phyloP scores from a whole-genome alignment of 1,139 yeast species.

The Candida sp. region DNA sequence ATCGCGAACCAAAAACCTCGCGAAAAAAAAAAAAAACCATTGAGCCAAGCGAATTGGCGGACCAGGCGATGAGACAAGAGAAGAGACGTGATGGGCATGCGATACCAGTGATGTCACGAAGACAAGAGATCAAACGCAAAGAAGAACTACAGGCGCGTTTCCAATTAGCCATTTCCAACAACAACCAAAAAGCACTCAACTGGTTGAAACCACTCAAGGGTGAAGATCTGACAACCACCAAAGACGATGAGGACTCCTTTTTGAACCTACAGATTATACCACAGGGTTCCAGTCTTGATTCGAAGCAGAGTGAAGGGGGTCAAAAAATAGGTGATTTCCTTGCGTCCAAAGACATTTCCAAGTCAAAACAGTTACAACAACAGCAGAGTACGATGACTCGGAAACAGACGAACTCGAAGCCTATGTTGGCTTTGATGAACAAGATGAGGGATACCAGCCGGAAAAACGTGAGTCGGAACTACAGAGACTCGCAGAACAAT shows the following conservation, averaged over 20 bases:
- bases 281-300: conserved; percentile 35
- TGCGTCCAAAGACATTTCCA: conserved; percentile 15
- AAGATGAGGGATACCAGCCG: conserved; percentile 42
- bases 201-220: conserved; percentile 40
- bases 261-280: conserved; percentile 49
- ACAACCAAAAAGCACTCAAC: conserved; percentile 36
- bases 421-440: conserved; percentile 51
- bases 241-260: conserved; percentile 22
- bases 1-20: neutral
- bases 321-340: conserved; percentile 39
- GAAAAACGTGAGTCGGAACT: conserved; percentile 15
- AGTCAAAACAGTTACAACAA: conserved; percentile 3
- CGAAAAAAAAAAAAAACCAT: neutral
- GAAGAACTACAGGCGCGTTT: conserved; percentile 55
- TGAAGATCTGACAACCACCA: neutral
- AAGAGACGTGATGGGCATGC: neutral
- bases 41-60: neutral
- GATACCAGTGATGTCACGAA: conserved; percentile 24
- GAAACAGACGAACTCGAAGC: conserved; percentile 27
- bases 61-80: too few relatives aligned
- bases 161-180: conserved; percentile 45
- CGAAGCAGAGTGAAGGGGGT: neutral
- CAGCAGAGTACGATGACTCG: neutral
- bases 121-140: conserved; percentile 50
- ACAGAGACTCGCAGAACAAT: conserved; percentile 1